Base-by-base conservation (phyloP, 23 red algal species). In the Gracilaria vermiculophylla region DNA sequence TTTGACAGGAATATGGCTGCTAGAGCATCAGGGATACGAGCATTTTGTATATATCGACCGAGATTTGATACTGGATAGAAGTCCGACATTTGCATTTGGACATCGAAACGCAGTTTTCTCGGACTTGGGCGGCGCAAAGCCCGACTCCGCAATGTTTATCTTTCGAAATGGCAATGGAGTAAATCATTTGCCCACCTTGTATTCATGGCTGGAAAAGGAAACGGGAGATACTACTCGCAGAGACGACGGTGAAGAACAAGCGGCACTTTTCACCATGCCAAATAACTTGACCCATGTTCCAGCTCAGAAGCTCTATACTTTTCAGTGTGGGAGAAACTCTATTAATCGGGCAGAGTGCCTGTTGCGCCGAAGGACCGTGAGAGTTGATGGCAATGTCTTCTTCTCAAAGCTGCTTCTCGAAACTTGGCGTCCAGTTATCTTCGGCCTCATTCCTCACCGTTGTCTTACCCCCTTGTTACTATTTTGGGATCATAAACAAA, bases 21-120 rank as follows among this genome's bases (percentile, higher is more conserved):
- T 73, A 19, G 42, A 73, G 40, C 36, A 73, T 32, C 32, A 42
- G 13, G 42, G 35, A 10, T 73, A 73, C 42, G 67, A 73, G 3
- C 36, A 73, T 12, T 13, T 73, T 4, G 42, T 73, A 23, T 73
- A 73, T 24, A 47, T 34, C 23, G 67, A 73, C 42, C 67, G 67
- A 73, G 67, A 73, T 73, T 29, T 73, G 33, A 73, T 73, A n/a
- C 24, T 73, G 32, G 67, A 73, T n/a, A 47, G 42, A 48, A 40
- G 47, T 73, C 67, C 67, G 23, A 3, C 37, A 1, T 73, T 47
- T 24, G 20, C 37, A 0, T 73, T 73, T 48, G 42, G 40, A 28
- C 36, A 73, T 14, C 36, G 12, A 73, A 73, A 73, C 47, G 40
- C 25, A 29, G 42, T 73, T 47, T 73, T 73, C 37, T 73, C 67